Evolutionary conservation across 2,329 filamentous ascomycete genomes (phyloP).

Genomic region (Aspergillus quadricinctus): DNA sequence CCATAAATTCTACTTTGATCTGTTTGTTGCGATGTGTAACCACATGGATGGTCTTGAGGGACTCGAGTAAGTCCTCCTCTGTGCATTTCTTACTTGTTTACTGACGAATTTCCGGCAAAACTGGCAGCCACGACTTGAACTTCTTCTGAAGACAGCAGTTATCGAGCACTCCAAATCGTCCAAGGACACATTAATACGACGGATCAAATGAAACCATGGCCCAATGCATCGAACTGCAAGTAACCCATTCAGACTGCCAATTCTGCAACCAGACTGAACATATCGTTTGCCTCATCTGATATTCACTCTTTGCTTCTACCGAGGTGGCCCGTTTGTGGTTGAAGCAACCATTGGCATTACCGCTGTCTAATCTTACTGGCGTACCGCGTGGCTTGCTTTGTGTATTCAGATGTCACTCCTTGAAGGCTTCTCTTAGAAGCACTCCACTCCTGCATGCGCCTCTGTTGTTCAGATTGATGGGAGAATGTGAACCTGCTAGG

Average conservation of each 20-base stretch:
- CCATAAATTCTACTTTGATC: constrained; percentile 93
- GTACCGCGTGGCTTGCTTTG: constrained; percentile 16
- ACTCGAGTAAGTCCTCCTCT: constrained; percentile 57
- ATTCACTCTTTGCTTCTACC: constrained; percentile 37
- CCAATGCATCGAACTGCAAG: neutral
- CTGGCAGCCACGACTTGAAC: constrained; percentile 34
- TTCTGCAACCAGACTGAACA: constrained; percentile 31
- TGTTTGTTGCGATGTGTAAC: constrained; percentile 98
- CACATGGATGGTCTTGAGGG: constrained; percentile 95
- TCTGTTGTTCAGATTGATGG: constrained; percentile 4
- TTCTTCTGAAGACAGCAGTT: constrained; percentile 41
- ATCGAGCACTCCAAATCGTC: constrained; percentile 44
- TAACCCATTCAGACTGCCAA: neutral
- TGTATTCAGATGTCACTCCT: constrained; percentile 10
- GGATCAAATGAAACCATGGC: neutral
- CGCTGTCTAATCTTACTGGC: constrained; percentile 22
- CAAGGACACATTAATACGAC: neutral
- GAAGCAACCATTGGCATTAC: constrained; percentile 26
- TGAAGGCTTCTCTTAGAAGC: constrained; percentile 6
- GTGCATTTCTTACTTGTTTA: constrained; percentile 9
- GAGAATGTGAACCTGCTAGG: neutral
- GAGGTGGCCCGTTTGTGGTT: constrained; percentile 47
- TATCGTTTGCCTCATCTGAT: constrained; percentile 20
- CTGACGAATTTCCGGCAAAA: neutral
- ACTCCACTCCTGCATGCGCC: constrained; percentile 12